A percentile compares a stretch with the other conserved stretches of the same genome.
Evolutionary conservation across 192 early-diverging fungal species (phyloP).

Genomic region (Coemansia sp.): DNA sequence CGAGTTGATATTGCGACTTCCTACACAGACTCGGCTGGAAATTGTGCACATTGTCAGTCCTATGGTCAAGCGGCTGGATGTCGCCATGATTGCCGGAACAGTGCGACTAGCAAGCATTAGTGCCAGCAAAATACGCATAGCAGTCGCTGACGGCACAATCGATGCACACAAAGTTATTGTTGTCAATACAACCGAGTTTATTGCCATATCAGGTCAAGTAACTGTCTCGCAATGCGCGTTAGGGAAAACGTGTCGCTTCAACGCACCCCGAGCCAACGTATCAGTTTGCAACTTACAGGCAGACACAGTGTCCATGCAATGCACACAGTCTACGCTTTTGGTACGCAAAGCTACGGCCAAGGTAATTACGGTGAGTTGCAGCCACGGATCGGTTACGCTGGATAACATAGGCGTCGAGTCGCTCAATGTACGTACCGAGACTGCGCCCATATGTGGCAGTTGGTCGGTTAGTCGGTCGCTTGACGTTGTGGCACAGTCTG

Average conservation of each 20-base stretch:
- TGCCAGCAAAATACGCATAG: conserved; percentile 17
- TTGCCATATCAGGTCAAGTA: conserved; percentile 16
- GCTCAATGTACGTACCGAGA: neutral
- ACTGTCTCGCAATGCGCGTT: conserved; percentile 11
- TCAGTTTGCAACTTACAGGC: neutral
- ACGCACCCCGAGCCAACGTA: conserved; percentile 9
- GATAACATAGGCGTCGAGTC: neutral
- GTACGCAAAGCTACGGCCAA: neutral
- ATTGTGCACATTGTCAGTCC: neutral
- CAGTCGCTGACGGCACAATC: conserved; percentile 24
- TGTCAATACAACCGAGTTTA: conserved; percentile 13
- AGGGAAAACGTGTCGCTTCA: conserved; percentile 13
- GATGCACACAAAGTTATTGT: conserved; percentile 1
- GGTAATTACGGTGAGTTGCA: neutral
- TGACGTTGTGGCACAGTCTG: neutral
- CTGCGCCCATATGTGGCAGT: neutral
- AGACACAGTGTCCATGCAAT: neutral
- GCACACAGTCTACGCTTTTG: neutral
- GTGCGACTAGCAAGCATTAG: conserved; percentile 3
- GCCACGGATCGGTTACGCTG: neutral
- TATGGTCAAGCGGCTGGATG: conserved; percentile 15
- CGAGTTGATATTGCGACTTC: conserved; percentile 20
- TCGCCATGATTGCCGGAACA: conserved; percentile 21
- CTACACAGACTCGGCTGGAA: conserved; percentile 15
- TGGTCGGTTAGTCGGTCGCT: neutral